phyloP scores from a whole-genome alignment of 2,329 filamentous ascomycete genomes.

The Gaeumannomyces tritici region DNA sequence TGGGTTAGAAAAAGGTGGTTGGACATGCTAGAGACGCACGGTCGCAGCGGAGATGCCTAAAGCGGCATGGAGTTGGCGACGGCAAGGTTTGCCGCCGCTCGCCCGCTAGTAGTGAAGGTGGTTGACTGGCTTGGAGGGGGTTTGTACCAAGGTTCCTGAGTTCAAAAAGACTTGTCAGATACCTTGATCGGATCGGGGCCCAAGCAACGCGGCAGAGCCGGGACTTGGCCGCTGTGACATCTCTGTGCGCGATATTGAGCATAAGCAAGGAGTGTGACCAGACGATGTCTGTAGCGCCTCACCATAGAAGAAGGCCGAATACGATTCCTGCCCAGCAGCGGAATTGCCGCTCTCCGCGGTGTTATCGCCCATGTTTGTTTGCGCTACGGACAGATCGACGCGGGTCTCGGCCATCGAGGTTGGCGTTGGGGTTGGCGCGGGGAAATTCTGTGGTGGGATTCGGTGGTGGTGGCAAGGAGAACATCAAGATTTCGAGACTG shows the following conservation, averaged over 20 bases:
- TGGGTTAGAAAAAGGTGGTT: no score
- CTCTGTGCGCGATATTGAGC: no score
- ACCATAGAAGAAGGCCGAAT: conserved; percentile 51
- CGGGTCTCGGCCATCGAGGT: no score
- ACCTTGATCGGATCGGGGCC: background rate
- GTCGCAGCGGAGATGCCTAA: no score
- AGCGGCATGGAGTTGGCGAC: no score
- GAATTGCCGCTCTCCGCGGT: background rate
- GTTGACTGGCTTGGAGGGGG: background rate
- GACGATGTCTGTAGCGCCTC: conserved; percentile 9
- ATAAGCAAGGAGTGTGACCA: no score
- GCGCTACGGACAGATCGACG: no score
- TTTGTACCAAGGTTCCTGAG: conserved; percentile 27
- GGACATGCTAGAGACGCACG: no score
- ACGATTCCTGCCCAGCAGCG: background rate
- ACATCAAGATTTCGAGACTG: no score
- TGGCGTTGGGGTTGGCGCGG: no score
- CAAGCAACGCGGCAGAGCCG: background rate
- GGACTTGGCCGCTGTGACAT: background rate
- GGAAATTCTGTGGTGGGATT: no score
- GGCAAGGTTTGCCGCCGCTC: background rate
- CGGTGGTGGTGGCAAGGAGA: no score
- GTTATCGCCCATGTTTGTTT: background rate
- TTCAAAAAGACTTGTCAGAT: conserved; percentile 12
- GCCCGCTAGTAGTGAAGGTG: background rate